A percentile compares a stretch with the other conserved stretches of the same genome.
These are phyloP conservation scores for Naganishia sp. DNA, from an alignment of 1,284 basidiomycete species.

Conservation along the genomic window DNA sequence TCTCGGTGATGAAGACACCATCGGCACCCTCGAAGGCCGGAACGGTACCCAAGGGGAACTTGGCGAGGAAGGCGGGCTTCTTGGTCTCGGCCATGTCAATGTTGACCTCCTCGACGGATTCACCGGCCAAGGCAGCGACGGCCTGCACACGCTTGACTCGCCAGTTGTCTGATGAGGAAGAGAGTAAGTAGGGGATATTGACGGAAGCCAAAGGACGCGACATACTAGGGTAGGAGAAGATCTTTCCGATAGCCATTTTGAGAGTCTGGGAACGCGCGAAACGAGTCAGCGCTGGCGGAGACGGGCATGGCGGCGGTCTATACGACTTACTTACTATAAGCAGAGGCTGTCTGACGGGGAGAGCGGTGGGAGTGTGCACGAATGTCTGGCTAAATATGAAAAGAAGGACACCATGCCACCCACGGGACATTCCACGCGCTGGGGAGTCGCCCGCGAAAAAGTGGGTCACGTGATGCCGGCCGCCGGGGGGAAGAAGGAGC, in stretches of 20 bases:
- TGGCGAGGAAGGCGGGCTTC: slow-evolving; percentile 73
- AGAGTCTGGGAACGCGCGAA: not conserved
- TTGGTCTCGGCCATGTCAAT: slow-evolving; percentile 74
- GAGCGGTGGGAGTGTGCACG: not conserved
- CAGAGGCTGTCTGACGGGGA: not conserved
- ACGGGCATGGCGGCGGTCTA: not conserved
- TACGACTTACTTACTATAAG: slow-evolving; percentile 10
- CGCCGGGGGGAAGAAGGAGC: too few species aligned
- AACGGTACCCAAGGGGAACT: slow-evolving; percentile 82
- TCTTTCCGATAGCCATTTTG: slow-evolving; percentile 34
- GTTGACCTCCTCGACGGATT: slow-evolving; percentile 64
- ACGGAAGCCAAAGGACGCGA: not conserved
- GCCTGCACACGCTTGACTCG: slow-evolving; percentile 65
- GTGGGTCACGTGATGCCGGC: not conserved
- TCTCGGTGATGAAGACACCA: slow-evolving; percentile 73
- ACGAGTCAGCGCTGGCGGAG: not conserved
- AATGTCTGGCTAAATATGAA: not conserved
- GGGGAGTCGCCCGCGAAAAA: not conserved
- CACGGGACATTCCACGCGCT: too few species aligned
- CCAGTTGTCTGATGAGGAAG: slow-evolving; percentile 44
- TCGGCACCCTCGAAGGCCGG: slow-evolving; percentile 77
- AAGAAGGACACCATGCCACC: too few species aligned
- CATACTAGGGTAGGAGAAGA: slow-evolving; percentile 35
- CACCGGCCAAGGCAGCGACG: slow-evolving; percentile 68
- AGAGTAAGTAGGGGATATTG: not conserved